phyloP scores from a whole-genome alignment of 305 asterid genomes.

The Striga hermonthica region DNA sequence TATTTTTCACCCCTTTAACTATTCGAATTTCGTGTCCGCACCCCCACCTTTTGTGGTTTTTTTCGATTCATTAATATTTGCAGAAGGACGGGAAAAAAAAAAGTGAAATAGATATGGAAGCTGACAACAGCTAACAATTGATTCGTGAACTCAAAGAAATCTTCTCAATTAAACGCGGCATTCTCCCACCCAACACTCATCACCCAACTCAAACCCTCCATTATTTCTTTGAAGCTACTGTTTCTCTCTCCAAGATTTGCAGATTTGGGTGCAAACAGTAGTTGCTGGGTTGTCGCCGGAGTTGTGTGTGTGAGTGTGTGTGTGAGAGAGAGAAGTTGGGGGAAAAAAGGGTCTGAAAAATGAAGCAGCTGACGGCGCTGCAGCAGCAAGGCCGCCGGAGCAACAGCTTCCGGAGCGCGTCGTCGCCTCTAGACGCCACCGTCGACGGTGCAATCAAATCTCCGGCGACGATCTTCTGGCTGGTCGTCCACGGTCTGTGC shows the following conservation, averaged over 20 bases:
- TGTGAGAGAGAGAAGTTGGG: conserved; percentile 19
- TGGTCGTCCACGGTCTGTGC: conserved; percentile 67
- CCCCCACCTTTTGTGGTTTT: conserved; percentile 25
- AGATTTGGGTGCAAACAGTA: conserved; percentile 16
- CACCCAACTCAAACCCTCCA: conserved; percentile 12
- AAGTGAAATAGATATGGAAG: conserved; percentile 31
- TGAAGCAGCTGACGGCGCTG: conserved; percentile 65
- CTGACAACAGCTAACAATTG: conserved; percentile 37
- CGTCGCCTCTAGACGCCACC: conserved; percentile 61
- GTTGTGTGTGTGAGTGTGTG: conserved; percentile 3
- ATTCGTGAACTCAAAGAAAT: conserved; percentile 47
- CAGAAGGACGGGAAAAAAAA: background rate
- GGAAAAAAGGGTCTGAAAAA: conserved; percentile 30
- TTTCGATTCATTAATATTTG: conserved; percentile 1
- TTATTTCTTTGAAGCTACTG: conserved; percentile 43
- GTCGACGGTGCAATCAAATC: conserved; percentile 63
- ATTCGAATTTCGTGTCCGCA: background rate
- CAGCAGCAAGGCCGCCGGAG: conserved; percentile 84
- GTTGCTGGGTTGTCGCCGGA: conserved; percentile 27
- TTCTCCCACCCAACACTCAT: conserved; percentile 22
- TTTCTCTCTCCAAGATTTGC: conserved; percentile 25
- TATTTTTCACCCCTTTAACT: background rate
- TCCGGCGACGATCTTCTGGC: conserved; percentile 77
- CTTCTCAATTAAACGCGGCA: conserved; percentile 30
- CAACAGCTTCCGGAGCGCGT: conserved; percentile 61